Percentiles rank a stretch among this genome's conserved stretches.
Conservation (phyloP, 352 stramenopile genomes). For the Globisporangium ultimum region DNA sequence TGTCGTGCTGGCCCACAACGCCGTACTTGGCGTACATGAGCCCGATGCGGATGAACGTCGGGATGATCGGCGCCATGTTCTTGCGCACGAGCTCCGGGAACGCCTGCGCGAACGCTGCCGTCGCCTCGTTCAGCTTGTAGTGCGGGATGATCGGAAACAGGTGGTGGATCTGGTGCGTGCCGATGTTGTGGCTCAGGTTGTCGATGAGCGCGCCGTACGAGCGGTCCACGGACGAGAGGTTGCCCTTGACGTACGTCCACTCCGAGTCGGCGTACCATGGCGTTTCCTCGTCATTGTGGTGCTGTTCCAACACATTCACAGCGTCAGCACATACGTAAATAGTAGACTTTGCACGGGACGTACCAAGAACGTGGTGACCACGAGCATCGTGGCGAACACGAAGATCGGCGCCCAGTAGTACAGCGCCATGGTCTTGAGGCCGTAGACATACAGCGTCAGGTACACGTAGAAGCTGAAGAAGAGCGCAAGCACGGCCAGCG, state of each 20-base stretch:
- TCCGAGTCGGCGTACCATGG: slow-evolving; percentile 81
- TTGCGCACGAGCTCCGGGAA: slow-evolving; percentile 76
- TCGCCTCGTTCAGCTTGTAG: slow-evolving; percentile 76
- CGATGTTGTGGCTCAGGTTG: slow-evolving; percentile 86
- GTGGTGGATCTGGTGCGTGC: slow-evolving; percentile 84
- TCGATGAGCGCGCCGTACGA: slow-evolving; percentile 76
- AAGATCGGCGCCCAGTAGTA: slow-evolving; percentile 80
- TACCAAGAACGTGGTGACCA: slow-evolving; percentile 81
- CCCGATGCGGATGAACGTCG: slow-evolving; percentile 57
- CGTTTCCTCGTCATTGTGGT: slow-evolving; percentile 83
- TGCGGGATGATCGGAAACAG: slow-evolving; percentile 86
- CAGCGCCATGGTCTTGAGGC: slow-evolving; percentile 56
- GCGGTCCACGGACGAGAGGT: slow-evolving; percentile 78
- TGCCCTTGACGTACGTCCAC: slow-evolving; percentile 85
- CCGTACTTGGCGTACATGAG: slow-evolving; percentile 70
- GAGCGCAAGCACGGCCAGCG: slow-evolving; percentile 38
- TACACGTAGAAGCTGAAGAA: slow-evolving; percentile 37
- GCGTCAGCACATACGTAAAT: too few relatives aligned
- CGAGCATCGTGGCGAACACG: slow-evolving; percentile 73
- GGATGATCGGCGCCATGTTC: slow-evolving; percentile 63
- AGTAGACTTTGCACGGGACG: slow-evolving; percentile 1
- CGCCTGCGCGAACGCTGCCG: slow-evolving; percentile 51
- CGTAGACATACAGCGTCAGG: slow-evolving; percentile 33
- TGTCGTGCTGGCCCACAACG: slow-evolving; percentile 55
- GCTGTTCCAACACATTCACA: slow-evolving; percentile 15